Evolutionary conservation across 179 eudicot species (phyloP), one percentile per base, ranked within the genome.

Genomic region (Gypsophila paniculata): DNA sequence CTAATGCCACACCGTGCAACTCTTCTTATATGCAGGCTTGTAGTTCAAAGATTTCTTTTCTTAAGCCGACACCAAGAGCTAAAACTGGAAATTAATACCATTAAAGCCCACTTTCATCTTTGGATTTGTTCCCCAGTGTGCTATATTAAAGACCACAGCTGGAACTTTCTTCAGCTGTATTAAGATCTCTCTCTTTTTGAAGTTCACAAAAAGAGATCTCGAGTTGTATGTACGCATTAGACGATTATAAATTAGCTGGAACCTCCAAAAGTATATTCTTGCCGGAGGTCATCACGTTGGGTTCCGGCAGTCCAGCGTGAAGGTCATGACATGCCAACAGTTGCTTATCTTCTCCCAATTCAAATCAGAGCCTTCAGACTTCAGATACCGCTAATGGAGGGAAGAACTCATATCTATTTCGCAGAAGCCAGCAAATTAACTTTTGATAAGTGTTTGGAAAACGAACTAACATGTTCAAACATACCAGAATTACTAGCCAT

Each of bases 401-500:
- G 14, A 36, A 60, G 7, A 60, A 13, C 38, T 15, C 10, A 15
- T 0, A 57, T 57, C 21, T 11, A 57, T 23, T 22, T 7, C 13
- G 13, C 26, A 5, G 6, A 18, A 53, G 58, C 58, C 58, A 53
- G 18, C 58, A 53, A 17, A 29, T 29, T n/a, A n/a, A n/a, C n/a
- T n/a, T 29, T 55, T 18, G 26, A 29, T 32, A n/a, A 61, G 29
- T 15, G 8, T 54, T 54, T 54, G 59, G n/a, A 54, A 60, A 57
- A 22, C 9, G 5, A 0, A 42, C 59, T n/a, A n/a, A 29, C 21
- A 26, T 51, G 48, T 19, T 48, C 46, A 54, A 25, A 62, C n/a
- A 58, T 53, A 71, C 29, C 57, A 65, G 57, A 65, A 10, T 71
- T 19, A 2, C 74, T 14, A 11, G 57, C 26, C 60, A 18, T 36